Evolutionary conservation across 2,329 filamentous ascomycete species (phyloP).

Genomic region (Septoria petroselini): DNA sequence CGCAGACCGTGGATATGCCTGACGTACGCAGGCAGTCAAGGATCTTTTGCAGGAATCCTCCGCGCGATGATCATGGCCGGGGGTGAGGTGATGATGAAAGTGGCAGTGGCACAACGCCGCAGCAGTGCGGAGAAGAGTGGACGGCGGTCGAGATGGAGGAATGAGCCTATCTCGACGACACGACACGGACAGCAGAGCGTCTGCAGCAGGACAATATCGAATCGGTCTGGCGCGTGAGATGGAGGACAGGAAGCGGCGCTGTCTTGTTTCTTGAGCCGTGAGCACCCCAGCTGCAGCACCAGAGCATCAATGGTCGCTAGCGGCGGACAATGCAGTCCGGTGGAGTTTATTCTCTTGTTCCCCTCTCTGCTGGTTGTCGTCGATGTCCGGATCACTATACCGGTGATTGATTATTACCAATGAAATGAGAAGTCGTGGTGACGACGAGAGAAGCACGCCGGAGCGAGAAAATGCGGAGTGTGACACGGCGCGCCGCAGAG

Average conservation of each 20-base stretch:
- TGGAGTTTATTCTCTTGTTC: constrained; percentile 13
- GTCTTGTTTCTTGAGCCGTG: constrained; percentile 11
- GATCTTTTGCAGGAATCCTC: constrained; percentile 2
- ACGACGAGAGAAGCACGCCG: too few species aligned
- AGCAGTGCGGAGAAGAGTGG: constrained; percentile 19
- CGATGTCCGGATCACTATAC: constrained; percentile 1
- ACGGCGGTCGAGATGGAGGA: constrained; percentile 5
- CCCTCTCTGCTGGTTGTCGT: constrained; percentile 10
- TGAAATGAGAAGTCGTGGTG: too few species aligned
- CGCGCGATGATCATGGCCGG: constrained; percentile 13
- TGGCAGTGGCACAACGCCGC: constrained; percentile 3
- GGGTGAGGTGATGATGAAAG: constrained; percentile 7
- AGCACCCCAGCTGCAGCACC: not conserved
- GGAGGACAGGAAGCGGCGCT: constrained; percentile 4
- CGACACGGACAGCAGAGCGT: too few species aligned
- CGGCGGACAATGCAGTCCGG: constrained; percentile 12
- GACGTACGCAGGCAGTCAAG: constrained; percentile 7
- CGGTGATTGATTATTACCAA: not conserved
- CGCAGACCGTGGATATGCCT: not conserved
- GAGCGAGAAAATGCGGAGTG: too few species aligned
- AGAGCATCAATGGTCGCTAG: constrained; percentile 16
- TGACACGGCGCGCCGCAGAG: too few species aligned
- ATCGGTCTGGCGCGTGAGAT: not conserved
- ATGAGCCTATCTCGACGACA: constrained; percentile 17
- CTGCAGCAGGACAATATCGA: not conserved